phyloP scores from a whole-genome alignment of 139 green algal genomes.

The Bryopsis sp. region DNA sequence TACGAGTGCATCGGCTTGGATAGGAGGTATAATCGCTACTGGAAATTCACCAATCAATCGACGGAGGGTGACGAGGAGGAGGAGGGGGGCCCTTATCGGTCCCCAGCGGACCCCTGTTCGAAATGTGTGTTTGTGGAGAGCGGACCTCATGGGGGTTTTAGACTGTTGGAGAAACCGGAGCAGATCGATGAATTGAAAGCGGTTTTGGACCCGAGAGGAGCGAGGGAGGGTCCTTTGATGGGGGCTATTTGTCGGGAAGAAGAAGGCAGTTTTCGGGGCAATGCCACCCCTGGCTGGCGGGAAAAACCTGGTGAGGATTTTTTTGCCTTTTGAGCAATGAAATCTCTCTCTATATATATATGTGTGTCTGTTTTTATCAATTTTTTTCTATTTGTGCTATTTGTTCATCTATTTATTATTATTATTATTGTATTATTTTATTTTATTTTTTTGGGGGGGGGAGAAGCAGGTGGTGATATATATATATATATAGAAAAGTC shows the following conservation, averaged over 20 bases:
- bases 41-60: conserved; percentile 27
- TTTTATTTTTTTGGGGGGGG: too few species aligned
- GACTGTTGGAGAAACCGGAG: conserved; percentile 28
- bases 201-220: conserved; percentile 40
- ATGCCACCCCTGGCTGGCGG: not conserved
- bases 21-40: conserved; percentile 54
- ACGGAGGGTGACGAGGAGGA: conserved; percentile 22
- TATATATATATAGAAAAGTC: too few species aligned
- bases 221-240: conserved; percentile 41
- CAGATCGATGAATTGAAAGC: conserved; percentile 41
- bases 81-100: too few species aligned
- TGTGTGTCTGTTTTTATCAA: not conserved
- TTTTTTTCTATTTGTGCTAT: not conserved
- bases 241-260: conserved; percentile 19
- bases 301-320: not conserved
- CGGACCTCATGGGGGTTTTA: conserved; percentile 31
- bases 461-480: too few species aligned
- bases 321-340: not conserved
- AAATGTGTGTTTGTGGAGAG: conserved; percentile 39
- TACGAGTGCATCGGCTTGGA: conserved; percentile 65
- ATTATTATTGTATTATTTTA: too few species aligned
- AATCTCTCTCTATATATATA: not conserved
- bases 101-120: too few species aligned
- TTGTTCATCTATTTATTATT: too few species aligned
- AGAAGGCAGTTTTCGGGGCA: not conserved